Conservation (phyloP, 2,329 filamentous ascomycete genomes). For the Fusarium palustre region DNA sequence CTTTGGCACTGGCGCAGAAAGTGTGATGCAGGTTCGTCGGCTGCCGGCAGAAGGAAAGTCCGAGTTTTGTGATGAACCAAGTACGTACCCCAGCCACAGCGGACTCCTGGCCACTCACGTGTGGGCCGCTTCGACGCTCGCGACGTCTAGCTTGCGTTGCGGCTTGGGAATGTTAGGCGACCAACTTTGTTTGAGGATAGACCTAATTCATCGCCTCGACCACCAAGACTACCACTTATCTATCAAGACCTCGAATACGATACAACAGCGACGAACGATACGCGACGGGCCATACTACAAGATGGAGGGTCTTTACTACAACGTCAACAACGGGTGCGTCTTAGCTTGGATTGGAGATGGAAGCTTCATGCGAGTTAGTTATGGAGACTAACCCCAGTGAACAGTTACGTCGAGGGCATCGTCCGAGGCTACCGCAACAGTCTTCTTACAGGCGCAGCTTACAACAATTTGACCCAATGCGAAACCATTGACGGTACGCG, state of each 20-base stretch:
- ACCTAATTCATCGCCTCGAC: constrained; percentile 34
- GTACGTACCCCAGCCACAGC: constrained; percentile 29
- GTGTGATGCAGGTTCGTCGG: constrained; percentile 45
- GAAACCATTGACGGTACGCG: constrained; percentile 91
- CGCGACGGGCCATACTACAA: constrained; percentile 42
- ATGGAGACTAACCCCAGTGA: constrained; percentile 49
- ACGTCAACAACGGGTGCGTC: constrained; percentile 88
- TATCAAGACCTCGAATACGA: constrained; percentile 9
- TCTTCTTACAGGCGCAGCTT: constrained; percentile 89
- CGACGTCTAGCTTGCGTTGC: constrained; percentile 42
- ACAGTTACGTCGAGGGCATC: constrained; percentile 95
- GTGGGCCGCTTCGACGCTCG: constrained; percentile 32
- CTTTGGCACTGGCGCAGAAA: constrained; percentile 44
- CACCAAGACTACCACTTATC: constrained; percentile 21
- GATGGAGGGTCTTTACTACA: constrained; percentile 96
- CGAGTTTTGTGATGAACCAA: constrained; percentile 11
- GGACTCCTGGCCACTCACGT: constrained; percentile 47
- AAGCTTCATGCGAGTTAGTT: constrained; percentile 22
- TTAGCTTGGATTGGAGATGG: constrained; percentile 13
- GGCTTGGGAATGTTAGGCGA: constrained; percentile 45
- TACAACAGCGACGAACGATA: constrained; percentile 8
- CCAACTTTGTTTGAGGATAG: constrained; percentile 43
- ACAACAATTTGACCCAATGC: constrained; percentile 96
- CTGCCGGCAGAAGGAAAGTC: constrained; percentile 45
- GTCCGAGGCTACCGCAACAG: constrained; percentile 96